Evolutionary conservation across 2,329 filamentous ascomycete species (phyloP).

Genomic region (Verticillium longisporum): DNA sequence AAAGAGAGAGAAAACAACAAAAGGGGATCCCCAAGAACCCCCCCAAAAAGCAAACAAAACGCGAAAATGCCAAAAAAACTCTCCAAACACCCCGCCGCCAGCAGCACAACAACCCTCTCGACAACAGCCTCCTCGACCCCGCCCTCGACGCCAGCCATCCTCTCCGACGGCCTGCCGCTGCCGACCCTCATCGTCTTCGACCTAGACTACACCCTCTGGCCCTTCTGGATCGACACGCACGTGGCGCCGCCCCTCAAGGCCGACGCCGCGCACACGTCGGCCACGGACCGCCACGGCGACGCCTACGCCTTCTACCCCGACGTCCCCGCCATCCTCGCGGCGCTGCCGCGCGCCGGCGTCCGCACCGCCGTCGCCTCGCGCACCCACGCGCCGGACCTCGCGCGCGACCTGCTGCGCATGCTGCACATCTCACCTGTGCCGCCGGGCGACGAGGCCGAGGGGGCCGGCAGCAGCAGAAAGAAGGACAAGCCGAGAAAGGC

Average conservation of each 20-base stretch:
- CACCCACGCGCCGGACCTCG: conserved; percentile 73
- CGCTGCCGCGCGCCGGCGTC: conserved; percentile 41
- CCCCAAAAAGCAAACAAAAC: neutral
- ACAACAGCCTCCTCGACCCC: conserved; percentile 15
- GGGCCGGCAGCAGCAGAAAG: conserved; percentile 12
- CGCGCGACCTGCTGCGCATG: conserved; percentile 67
- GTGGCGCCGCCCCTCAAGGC: conserved; percentile 64
- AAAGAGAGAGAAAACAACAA: neutral
- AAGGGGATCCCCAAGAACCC: neutral
- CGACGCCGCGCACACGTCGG: conserved; percentile 31
- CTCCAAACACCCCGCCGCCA: conserved; percentile 15
- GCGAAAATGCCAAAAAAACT: conserved; percentile 24
- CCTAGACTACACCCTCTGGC: conserved; percentile 98
- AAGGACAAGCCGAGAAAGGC: conserved; percentile 33
- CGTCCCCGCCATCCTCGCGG: conserved; percentile 59
- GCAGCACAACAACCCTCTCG: conserved; percentile 16
- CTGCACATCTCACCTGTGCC: conserved; percentile 49
- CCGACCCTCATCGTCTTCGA: conserved; percentile 87
- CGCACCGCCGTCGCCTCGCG: conserved; percentile 71
- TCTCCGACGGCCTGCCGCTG: conserved; percentile 57
- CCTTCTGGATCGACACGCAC: conserved; percentile 96
- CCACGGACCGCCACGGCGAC: conserved; percentile 54
- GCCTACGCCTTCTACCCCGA: conserved; percentile 64
- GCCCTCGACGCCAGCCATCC: conserved; percentile 26
- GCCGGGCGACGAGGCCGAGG: conserved; percentile 11